phyloP scores from a whole-genome alignment of 495 filamentous ascomycete species.

The Penicillium odoratum region DNA sequence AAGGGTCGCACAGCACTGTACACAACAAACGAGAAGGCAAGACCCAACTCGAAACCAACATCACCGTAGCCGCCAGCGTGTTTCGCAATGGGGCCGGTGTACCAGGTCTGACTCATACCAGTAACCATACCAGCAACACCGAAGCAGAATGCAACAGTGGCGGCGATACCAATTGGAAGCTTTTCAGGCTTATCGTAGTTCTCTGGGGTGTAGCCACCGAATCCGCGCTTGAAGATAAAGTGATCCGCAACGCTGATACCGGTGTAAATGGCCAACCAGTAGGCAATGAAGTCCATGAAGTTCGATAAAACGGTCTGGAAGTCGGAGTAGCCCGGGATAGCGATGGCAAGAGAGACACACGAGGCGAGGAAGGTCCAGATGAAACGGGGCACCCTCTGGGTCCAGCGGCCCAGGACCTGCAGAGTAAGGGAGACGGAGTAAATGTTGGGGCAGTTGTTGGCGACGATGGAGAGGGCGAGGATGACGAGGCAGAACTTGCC shows the following conservation, averaged over 20 bases:
- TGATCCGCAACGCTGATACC: conserved; percentile 72
- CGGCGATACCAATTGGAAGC: conserved; percentile 73
- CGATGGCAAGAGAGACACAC: conserved; percentile 69
- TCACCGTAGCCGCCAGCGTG: conserved; percentile 67
- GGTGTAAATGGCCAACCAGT: conserved; percentile 85
- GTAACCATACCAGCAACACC: conserved; percentile 72
- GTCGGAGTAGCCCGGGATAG: conserved; percentile 73
- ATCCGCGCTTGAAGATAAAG: conserved; percentile 70
- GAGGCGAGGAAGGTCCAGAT: conserved; percentile 72
- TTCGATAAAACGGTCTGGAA: conserved; percentile 73
- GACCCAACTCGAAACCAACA: conserved; percentile 70
- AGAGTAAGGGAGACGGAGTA: conserved; percentile 79
- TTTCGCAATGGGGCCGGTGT: conserved; percentile 67
- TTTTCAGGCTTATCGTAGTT: conserved; percentile 58
- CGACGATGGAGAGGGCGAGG: conserved; percentile 75
- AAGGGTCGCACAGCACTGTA: conserved; percentile 38
- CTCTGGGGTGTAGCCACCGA: conserved; percentile 60
- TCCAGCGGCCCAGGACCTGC: conserved; percentile 65
- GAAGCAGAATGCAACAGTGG: conserved; percentile 63
- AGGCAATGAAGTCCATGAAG: conserved; percentile 78
- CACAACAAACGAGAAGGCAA: conserved; percentile 35
- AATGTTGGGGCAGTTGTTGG: conserved; percentile 87
- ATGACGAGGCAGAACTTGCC: conserved; percentile 83
- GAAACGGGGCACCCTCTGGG: conserved; percentile 72
- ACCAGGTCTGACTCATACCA: conserved; percentile 80